Evolutionary conservation across 2,329 filamentous ascomycete genomes (phyloP).

Genomic region (Cladophialophora immunda): DNA sequence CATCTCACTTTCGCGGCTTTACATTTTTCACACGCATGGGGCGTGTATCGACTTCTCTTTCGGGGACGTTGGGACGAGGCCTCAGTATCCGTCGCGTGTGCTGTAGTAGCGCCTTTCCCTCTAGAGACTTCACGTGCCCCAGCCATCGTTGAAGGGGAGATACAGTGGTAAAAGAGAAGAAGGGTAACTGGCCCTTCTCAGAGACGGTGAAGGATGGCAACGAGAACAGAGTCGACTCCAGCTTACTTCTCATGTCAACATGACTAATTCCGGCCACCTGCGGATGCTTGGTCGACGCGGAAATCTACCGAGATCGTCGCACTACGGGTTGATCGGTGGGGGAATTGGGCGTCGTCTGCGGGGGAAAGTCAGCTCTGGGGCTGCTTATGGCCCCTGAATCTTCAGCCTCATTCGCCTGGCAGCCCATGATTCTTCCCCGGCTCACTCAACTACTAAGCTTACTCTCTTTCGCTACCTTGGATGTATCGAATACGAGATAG

Average conservation of each 20-base stretch:
- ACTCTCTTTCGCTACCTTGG: not conserved
- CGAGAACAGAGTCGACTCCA: not conserved
- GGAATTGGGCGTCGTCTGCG: not conserved
- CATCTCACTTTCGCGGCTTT: constrained; percentile 25
- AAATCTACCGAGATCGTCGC: not conserved
- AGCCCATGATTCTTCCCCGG: not conserved
- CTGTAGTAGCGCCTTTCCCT: not conserved
- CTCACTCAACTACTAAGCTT: not conserved
- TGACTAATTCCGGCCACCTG: not conserved
- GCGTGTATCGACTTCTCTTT: constrained; percentile 27
- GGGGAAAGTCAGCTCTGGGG: not conserved
- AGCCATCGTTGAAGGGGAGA: not conserved
- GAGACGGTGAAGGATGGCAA: not conserved
- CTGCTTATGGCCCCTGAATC: not conserved
- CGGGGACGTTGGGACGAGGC: constrained; percentile 1
- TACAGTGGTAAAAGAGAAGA: not conserved
- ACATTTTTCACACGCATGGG: constrained; percentile 26
- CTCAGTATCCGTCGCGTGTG: not conserved
- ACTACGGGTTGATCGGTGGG: not conserved
- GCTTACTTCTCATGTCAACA: not conserved
- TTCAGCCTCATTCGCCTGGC: not conserved
- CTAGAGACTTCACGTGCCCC: not conserved
- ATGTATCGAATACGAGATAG: too few relatives aligned
- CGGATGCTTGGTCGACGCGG: not conserved
- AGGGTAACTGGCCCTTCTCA: not conserved